Conservation (phyloP, 2,329 filamentous ascomycete genomes). For the Penicillium thymicola region DNA sequence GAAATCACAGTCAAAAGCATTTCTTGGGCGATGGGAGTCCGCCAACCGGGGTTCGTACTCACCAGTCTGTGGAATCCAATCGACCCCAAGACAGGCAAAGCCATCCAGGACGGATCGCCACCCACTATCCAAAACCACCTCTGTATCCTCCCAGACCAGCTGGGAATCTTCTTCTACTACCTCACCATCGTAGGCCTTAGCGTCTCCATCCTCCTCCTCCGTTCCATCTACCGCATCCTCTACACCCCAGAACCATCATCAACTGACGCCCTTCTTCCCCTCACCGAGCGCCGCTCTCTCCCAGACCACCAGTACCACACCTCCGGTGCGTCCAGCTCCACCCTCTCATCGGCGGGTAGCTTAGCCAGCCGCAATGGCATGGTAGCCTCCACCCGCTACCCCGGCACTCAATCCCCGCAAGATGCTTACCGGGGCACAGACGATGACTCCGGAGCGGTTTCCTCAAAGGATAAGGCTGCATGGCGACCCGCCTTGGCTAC, state of each 20-base stretch:
- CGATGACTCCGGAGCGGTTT: conserved; percentile 14
- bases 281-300: conserved; percentile 28
- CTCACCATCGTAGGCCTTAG: conserved; percentile 58
- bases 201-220: conserved; percentile 46
- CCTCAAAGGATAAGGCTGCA: conserved; percentile 29
- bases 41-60: conserved; percentile 80
- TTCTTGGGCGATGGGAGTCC: conserved; percentile 94
- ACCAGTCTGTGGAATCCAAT: conserved; percentile 91
- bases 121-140: conserved; percentile 80
- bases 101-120: conserved; percentile 20
- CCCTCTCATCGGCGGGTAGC: conserved; percentile 26
- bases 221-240: conserved; percentile 39
- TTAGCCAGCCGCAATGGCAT: conserved; percentile 29
- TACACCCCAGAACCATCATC: conserved; percentile 15
- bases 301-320: conserved; percentile 25
- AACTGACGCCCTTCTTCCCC: conserved; percentile 27
- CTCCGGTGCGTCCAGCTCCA: conserved; percentile 34
- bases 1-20: conserved; percentile 96
- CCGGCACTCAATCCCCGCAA: conserved; percentile 15
- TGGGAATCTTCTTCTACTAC: conserved; percentile 80
- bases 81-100: conserved; percentile 49
- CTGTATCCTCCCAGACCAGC: conserved; percentile 84
- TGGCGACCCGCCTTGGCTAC: conserved; percentile 21
- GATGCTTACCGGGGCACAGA: conserved; percentile 24
- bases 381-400: conserved; percentile 19